Conservation (phyloP, 768 basidiomycete species). For the Lactarius psammicola region DNA sequence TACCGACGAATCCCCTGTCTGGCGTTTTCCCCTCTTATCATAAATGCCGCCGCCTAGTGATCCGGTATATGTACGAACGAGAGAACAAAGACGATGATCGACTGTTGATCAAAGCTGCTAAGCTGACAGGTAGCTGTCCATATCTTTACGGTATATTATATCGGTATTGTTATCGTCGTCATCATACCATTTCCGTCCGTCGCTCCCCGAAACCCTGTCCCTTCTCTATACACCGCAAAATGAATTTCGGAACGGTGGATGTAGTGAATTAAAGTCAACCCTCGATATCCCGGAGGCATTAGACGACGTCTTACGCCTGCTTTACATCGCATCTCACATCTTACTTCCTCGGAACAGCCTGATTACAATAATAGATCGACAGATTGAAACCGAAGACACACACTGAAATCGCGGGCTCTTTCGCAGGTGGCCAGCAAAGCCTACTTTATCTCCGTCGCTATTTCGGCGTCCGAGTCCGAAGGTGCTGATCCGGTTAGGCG, state of each 20-base stretch:
- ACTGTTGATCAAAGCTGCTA: neutral
- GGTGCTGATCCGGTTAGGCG: neutral
- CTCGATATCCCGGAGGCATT: neutral
- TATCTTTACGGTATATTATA: neutral
- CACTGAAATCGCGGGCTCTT: neutral
- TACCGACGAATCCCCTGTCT: neutral
- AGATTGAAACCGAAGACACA: neutral
- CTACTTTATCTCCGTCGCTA: too few relatives aligned
- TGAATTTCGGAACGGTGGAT: neutral
- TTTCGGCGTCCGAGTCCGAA: neutral
- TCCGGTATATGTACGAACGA: neutral
- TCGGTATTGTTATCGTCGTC: neutral
- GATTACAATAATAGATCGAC: neutral
- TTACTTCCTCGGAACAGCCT: neutral
- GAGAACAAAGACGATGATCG: neutral
- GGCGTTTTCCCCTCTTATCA: neutral
- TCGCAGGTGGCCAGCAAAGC: too few relatives aligned
- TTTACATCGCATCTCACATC: neutral
- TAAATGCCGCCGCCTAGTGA: neutral
- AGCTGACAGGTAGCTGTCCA: neutral
- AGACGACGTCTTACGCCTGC: neutral
- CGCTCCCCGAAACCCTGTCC: too few relatives aligned
- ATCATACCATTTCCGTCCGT: neutral
- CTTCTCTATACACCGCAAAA: neutral
- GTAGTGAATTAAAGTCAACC: neutral